Base-by-base conservation (phyloP, 768 basidiomycete genomes). In the Suillus variegatus region DNA sequence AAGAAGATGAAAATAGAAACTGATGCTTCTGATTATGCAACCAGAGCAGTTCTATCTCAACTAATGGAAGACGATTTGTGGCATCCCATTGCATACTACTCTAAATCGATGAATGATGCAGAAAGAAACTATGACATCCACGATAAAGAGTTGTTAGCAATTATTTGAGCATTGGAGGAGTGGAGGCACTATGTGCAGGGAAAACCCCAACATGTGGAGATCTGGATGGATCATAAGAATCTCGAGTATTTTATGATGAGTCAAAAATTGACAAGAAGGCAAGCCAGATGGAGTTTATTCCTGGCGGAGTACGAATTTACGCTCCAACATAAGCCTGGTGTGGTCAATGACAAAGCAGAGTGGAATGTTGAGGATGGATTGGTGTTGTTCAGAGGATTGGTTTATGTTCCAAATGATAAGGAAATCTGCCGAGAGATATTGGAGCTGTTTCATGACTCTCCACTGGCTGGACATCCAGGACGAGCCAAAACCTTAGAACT, bases 61-160 rank as follows among this genome's bases (percentile, higher is more conserved):
- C 1, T 20, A 1, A n/a, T 46, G 9, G 7, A 8, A 1, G 18
- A 66, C 1, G 69, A 68, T 25, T 64, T 67, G 4, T 51, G 73
- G 63, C 76, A 76, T n/a, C 77, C 78, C 0, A 52, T 80, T 13
- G 73, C 72, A 0, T 82, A 72, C 62, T 67, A 68, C 49, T 80
- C 77, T 2, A 65, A 73, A 7, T 70, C 49, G 4, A 58, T 80
- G 12, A 52, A 69, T 0, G 58, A 68, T 6, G 69, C 79, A 0
- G 80, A 84, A 62, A 56, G 74, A 16, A 83, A 82, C 67, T 84
- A 84, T 69, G 73, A 78, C 32, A 75, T 76, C 7, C 74, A 81
- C 67, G 78, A 84, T 6, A 74, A 60, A 32, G 57, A 65, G 16
- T 22, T 65, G 0, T 20, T 65, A 14, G 64, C 56, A 16, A 65